Evolutionary conservation across 805 yeast genomes (phyloP).

Genomic region (Isabelozyma heimii): DNA sequence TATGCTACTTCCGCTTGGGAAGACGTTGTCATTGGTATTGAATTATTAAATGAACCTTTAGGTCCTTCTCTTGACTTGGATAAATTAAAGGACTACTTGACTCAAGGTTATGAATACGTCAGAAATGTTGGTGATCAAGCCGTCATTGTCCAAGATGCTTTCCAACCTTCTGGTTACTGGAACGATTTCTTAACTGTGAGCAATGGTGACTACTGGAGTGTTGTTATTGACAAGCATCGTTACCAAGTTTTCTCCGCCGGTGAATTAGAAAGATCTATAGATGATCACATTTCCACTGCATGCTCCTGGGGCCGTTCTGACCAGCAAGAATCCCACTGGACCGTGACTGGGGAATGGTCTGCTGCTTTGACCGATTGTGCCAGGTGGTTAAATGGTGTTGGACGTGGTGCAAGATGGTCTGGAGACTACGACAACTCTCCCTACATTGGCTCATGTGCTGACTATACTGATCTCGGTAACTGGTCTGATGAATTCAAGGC

Average conservation of each 20-base stretch:
- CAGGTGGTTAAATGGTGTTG: constrained; percentile 84
- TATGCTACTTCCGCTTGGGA: constrained; percentile 61
- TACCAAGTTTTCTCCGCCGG: constrained; percentile 77
- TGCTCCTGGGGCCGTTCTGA: constrained; percentile 28
- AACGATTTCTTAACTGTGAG: constrained; percentile 46
- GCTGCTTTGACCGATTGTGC: constrained; percentile 94
- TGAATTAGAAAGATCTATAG: constrained; percentile 57
- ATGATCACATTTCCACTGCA: constrained; percentile 52
- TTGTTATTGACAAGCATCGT: constrained; percentile 84
- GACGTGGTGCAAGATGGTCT: constrained; percentile 78
- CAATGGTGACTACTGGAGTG: constrained; percentile 48
- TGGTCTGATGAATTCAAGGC: constrained; percentile 61
- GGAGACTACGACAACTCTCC: constrained; percentile 47
- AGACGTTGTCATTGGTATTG: constrained; percentile 80
- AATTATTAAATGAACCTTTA: constrained; percentile 86
- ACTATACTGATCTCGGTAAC: constrained; percentile 22
- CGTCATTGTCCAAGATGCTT: constrained; percentile 81
- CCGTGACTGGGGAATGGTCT: constrained; percentile 82
- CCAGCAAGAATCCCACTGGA: constrained; percentile 63
- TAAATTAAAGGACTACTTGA: constrained; percentile 56
- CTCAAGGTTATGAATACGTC: constrained; percentile 60
- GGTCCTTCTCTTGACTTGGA: constrained; percentile 65
- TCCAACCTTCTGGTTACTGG: constrained; percentile 61
- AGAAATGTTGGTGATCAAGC: constrained; percentile 50
- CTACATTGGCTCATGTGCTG: constrained; percentile 60